Evolutionary conservation across 768 basidiomycete genomes (phyloP), one percentile per base, ranked within the genome.

Genomic region (Dentipellis sp.): DNA sequence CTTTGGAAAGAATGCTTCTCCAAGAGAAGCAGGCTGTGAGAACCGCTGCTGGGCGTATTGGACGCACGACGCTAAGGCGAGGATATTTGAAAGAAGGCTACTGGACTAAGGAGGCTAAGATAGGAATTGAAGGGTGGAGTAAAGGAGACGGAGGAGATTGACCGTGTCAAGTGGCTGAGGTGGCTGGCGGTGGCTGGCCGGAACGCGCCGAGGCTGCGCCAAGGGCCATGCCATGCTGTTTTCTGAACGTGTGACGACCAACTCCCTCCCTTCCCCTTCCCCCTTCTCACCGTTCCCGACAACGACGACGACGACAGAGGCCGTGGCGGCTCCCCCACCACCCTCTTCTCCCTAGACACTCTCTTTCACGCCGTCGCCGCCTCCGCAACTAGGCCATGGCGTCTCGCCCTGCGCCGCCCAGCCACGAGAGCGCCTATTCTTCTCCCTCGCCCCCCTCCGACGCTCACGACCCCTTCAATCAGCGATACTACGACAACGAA

Each of bases 401-500:
- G 71, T 71, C 75, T 71, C 78, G 79, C 68, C 72, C 75, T 64
- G 78, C 77, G 69, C 77, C 74, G 45, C 68, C 70, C 56, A 81
- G 79, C 74, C 77, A 81, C 66, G 83, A 84, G 66, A 80, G 80
- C 72, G 29, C 29, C 21, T 71, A 78, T 53, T 79, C 83, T 14
- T 70, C 73, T 37, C 78, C 82, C 10, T 81, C 83, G 5, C 74
- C 77, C 29, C 78, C 83, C 40, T 75, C 81, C 60, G 83, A 86
- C 64, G 78, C 78, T 29, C 72, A 75, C 62, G 86, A 89, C 71
- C 86, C 86, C 57, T 89, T 87, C 71, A 75, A 65, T 37, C 66
- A 65, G 59, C 74, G 74, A 58, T 76, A 71, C 73, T 87, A 82
- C 71, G 88, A 91, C 75, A 82, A 82, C 66, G 86, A 89, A 64